Evolutionary conservation across 768 basidiomycete species (phyloP), one percentile per base, ranked within the genome.

Genomic region (Phaeolepiota aurea): DNA sequence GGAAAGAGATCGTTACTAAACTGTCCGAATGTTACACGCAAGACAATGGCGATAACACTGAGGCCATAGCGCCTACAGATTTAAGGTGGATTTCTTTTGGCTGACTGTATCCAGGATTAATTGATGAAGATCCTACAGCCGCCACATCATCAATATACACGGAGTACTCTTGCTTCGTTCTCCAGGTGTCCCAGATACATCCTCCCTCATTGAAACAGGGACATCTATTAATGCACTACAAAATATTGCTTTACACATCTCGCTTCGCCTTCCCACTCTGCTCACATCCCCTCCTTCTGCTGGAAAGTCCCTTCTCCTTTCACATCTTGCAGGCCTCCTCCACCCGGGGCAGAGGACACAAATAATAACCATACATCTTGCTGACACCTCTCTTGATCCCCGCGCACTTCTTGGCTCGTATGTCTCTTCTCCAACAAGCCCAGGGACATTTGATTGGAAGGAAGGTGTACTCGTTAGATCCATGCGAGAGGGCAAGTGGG

Each of bases 391-490:
- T 2, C 71, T 99, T 33, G 94, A 99, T 54, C 84, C 93, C 20
- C 85, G 94, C 16, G 84, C 91, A 0, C 72, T 99, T 3, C 73
- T 99, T 32, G 94, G 96, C 3, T 92, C 90, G 2, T 94, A 98
- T 44, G 69, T 90, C 2, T 94, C 94, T 1, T 96, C 94, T 0
- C 70, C 83, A 0, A 78, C 74, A 1, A 74, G 75, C 18, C 81
- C 90, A 0, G 94, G 94, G 3, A 79, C 77, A 2, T 99, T 99
- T 51, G 89, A 94, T 50, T 99, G 93, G 88, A 88, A 85, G 61
- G 92, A 97, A 47, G 96, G 96, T 4, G 82, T 92, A 0, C 69
- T 99, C 23, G 81, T 93, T 7, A 83, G 87, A 28, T 83, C 93
- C 0, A 82, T 98, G 74, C 72, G 78, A 31, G 82, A 88, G 52